Percentiles rank a stretch among this genome's conserved stretches.
Evolutionary conservation across 106 monocot genomes (phyloP).

Genomic region (Vanilla planifolia): DNA sequence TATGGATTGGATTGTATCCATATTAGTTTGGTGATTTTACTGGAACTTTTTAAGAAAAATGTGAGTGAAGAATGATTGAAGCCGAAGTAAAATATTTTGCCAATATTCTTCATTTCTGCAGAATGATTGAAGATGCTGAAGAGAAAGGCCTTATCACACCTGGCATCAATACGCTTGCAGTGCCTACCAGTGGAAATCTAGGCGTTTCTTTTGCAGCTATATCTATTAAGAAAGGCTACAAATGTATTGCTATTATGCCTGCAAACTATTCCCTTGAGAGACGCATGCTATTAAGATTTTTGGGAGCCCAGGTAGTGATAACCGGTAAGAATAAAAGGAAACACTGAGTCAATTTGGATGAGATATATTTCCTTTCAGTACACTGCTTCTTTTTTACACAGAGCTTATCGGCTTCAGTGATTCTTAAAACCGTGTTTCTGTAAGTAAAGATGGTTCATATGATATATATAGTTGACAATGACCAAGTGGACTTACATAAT

Average conservation of each 20-base stretch:
- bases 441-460: too few relatives aligned
- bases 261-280: conserved; percentile 54
- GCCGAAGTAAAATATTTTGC: not conserved
- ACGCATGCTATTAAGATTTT: conserved; percentile 50
- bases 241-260: conserved; percentile 66
- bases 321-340: conserved; percentile 37
- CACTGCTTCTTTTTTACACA: too few relatives aligned
- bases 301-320: conserved; percentile 64
- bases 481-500: too few relatives aligned
- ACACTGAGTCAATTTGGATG: too few relatives aligned
- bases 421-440: too few relatives aligned
- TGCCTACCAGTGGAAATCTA: conserved; percentile 76
- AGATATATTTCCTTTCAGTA: too few relatives aligned
- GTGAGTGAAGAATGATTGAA: too few relatives aligned
- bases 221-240: conserved; percentile 68
- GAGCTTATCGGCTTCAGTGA: too few relatives aligned
- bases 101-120: conserved; percentile 12
- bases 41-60: too few relatives aligned
- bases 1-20: too few relatives aligned
- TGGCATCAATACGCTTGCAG: conserved; percentile 58
- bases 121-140: conserved; percentile 95
- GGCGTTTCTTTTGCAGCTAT: conserved; percentile 57
- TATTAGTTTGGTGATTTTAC: too few relatives aligned
- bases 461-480: too few relatives aligned
- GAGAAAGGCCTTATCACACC: conserved; percentile 71